Conservation (phyloP, 768 basidiomycete species). For the Tulasnella sp. region DNA sequence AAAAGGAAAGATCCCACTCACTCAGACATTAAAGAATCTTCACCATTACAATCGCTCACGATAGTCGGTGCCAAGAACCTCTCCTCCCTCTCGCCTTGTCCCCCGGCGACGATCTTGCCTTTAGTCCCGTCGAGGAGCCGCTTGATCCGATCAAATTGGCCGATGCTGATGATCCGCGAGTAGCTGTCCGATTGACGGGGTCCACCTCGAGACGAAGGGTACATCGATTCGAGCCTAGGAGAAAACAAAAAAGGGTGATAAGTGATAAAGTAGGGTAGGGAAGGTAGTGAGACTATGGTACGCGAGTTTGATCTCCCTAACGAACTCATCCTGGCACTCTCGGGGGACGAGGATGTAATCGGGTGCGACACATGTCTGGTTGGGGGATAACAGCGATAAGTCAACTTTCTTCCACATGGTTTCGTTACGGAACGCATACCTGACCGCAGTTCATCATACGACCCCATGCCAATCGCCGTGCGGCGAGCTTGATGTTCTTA, state of each 20-base stretch:
- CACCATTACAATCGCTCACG: conserved; percentile 40
- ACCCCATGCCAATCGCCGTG: conserved; percentile 24
- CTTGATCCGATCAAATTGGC: conserved; percentile 44
- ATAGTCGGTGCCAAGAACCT: conserved; percentile 49
- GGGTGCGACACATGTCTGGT: conserved; percentile 25
- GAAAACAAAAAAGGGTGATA: neutral
- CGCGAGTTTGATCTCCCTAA: conserved; percentile 34
- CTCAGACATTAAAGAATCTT: conserved; percentile 44
- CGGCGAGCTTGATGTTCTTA: conserved; percentile 19
- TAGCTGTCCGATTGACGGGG: conserved; percentile 3
- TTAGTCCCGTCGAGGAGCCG: conserved; percentile 42
- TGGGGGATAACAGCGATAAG: neutral
- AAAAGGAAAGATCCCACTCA: conserved; percentile 18
- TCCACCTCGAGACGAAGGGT: conserved; percentile 36
- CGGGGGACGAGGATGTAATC: conserved; percentile 37
- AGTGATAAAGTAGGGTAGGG: neutral
- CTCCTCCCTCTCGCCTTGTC: conserved; percentile 31
- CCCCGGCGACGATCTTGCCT: conserved; percentile 47
- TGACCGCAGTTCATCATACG: conserved; percentile 24
- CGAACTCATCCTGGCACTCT: conserved; percentile 36
- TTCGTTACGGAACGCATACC: no score
- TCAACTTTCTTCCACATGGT: neutral
- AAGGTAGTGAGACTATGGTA: neutral
- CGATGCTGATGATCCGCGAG: conserved; percentile 39
- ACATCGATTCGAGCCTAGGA: conserved; percentile 35